phyloP scores from a whole-genome alignment of 306 rosid species.

The Lupinus albus region DNA sequence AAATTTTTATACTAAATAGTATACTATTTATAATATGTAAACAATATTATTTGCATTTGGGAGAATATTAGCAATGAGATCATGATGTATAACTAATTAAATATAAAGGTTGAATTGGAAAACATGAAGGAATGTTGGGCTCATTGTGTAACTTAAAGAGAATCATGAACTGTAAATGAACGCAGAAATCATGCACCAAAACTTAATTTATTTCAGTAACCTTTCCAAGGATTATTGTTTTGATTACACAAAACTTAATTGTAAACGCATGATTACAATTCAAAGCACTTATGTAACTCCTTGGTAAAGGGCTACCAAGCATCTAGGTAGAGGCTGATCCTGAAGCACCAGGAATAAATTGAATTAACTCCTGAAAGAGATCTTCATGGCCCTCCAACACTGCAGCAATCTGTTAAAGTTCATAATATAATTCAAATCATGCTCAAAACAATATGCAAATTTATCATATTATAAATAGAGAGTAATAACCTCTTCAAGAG shows the following conservation, averaged over 20 bases:
- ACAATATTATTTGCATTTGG: too few relatives aligned
- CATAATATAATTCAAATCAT: constrained; percentile 21
- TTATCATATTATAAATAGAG: too few relatives aligned
- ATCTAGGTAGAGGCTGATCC: constrained; percentile 42
- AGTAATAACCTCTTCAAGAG: constrained; percentile 55
- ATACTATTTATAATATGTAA: too few relatives aligned
- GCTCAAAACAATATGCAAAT: too few relatives aligned
- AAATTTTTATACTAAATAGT: too few relatives aligned
- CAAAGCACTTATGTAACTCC: neutral
- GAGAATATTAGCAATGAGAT: neutral
- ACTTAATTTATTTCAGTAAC: neutral
- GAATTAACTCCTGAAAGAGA: constrained; percentile 58
- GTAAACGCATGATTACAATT: neutral
- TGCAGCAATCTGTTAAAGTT: constrained; percentile 49
- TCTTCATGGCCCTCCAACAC: constrained; percentile 57
- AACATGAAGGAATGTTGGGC: too few relatives aligned
- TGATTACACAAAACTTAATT: neutral
- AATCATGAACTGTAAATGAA: neutral
- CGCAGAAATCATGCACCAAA: neutral
- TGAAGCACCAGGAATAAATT: constrained; percentile 59
- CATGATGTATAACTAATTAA: neutral
- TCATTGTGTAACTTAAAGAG: too few relatives aligned
- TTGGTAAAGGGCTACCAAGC: neutral
- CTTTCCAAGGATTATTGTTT: neutral
- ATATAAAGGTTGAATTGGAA: neutral